Base-by-base conservation (phyloP, 768 basidiomycete species). In the Amanita phalloides region DNA sequence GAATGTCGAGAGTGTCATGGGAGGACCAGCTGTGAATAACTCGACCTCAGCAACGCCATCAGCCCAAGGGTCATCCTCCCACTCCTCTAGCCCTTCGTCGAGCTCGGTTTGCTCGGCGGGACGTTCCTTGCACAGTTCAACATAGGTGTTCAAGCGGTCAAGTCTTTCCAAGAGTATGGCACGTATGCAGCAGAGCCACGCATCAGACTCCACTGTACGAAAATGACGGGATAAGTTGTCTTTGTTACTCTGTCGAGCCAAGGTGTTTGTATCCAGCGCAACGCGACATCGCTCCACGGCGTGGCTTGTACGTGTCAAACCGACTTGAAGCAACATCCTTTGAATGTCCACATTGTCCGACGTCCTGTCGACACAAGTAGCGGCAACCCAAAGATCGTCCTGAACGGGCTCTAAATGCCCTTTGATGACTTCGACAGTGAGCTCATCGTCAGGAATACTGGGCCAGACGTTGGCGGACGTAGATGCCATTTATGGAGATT, bases 61-160 rank as follows among this genome's bases (percentile, higher is more conserved):
- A 35, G 71, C 81, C 85, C 86, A 89, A 10, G 86, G 85, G 62
- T 88, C 84, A 58, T 84, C 86, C 58, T 81, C 79, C 86, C 84
- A 87, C 48, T 84, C 85, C 38, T 79, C 79, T 50, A 73, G 72
- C 20, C 72, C 70, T 50, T 74, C 74, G 48, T 82, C 79, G 8
- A 65, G 67, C 9, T 74, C 71, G 10, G 28, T n/a, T 30, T 70
- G 63, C 30, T 66, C 68, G 37, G 61, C 60, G 23, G 74, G 63
- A 10, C 69, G 57, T 20, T 64, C 69, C 55, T 73, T 72, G 60
- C 67, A 76, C 57, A 90, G 73, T 58, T 84, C 76, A 20, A 77
- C 70, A 53, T 75, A 91, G n/a, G 86, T 88, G 55, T 81, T 83
- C 44, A 91, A 69, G 44, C 77, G 71, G 63, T 89, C 86, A 28